Evolutionary conservation across 2,329 filamentous ascomycete species (phyloP), one percentile per base, ranked within the genome.

Genomic region (Dendrostoma leiphaemia): DNA sequence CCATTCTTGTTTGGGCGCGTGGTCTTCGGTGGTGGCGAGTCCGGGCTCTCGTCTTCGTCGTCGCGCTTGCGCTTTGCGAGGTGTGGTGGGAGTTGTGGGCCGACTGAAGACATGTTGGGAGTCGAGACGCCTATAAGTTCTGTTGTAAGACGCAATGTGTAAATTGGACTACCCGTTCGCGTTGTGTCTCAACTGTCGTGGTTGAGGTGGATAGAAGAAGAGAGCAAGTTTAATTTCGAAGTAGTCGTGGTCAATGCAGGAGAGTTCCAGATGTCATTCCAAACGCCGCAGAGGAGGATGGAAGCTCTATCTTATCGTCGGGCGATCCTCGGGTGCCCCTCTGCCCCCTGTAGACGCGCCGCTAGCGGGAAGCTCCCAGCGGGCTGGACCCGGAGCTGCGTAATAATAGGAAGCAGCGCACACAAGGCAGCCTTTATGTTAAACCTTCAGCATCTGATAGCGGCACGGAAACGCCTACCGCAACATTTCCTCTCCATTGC

Each of bases 71-170:
- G 79, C 68, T 86, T 86, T 31, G 81, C 66, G 38, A 88, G 77
- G 58, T 89, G 83, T 4, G 87, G 79, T 12, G 89, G 88, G 23
- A 91, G 69, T 57, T 85, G 77, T 13, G 89, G 88, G 5, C 88
- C 88, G 64, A 90, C 85, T 31, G 82, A 84, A 48, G 85, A 74
- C 86, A 90, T 90, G 19, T 17, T 71, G 28, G 35, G 23, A 4
- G 12, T 2, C 35, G n/a, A 6, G 8, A 13, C 3, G 2, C 38
- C 24, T 6, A 37, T 17, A 3, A 34, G n/a, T 6, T 15, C 41
- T 38, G 12, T 7, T 15, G 15, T 7, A 17, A 2, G 28, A 35
- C 9, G 15, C 32, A 34, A 3, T 15, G 12, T 45, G 21, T n/a
- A 37, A 23, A n/a, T 23, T 10, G 32, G n/a, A n/a, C n/a, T n/a